A percentile compares a stretch with the other conserved stretches of the same genome.
phyloP scores from a whole-genome alignment of 2,329 filamentous ascomycete species.

The Nannizzia gypsea region DNA sequence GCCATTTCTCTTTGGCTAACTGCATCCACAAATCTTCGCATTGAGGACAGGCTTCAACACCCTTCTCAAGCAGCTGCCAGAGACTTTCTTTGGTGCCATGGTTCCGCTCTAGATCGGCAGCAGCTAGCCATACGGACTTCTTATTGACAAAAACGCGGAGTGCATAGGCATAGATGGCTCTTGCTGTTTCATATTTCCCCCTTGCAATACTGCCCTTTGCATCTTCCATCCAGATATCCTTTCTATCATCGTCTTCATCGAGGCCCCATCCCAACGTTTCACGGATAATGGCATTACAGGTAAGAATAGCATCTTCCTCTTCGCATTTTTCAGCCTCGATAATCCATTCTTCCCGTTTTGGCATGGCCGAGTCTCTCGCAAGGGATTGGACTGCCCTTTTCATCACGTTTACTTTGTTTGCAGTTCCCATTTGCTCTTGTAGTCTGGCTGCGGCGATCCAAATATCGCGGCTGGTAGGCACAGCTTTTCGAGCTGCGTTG shows the following conservation, averaged over 20 bases:
- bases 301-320: slow-evolving; percentile 74
- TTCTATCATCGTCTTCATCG: slow-evolving; percentile 92
- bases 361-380: slow-evolving; percentile 86
- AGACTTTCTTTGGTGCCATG: slow-evolving; percentile 75
- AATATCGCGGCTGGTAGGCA: slow-evolving; percentile 86
- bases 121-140: slow-evolving; percentile 78
- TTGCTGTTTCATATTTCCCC: slow-evolving; percentile 76
- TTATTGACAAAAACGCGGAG: slow-evolving; percentile 81
- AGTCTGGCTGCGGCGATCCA: slow-evolving; percentile 91
- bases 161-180: slow-evolving; percentile 86
- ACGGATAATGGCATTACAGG: slow-evolving; percentile 77
- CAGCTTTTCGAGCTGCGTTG: slow-evolving; percentile 86
- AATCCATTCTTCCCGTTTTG: slow-evolving; percentile 96
- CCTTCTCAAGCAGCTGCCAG: slow-evolving; percentile 78
- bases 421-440: slow-evolving; percentile 78
- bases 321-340: slow-evolving; percentile 89
- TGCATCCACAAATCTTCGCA: slow-evolving; percentile 92
- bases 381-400: slow-evolving; percentile 82
- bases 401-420: slow-evolving; percentile 78
- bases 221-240: slow-evolving; percentile 92
- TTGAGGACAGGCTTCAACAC: slow-evolving; percentile 83
- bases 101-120: slow-evolving; percentile 79
- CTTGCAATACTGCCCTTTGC: slow-evolving; percentile 69
- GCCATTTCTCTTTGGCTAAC: slow-evolving; percentile 89
- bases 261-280: slow-evolving; percentile 88